Evolutionary conservation across 148 eudicot genomes (phyloP).

Genomic region (Polygonum aviculare): DNA sequence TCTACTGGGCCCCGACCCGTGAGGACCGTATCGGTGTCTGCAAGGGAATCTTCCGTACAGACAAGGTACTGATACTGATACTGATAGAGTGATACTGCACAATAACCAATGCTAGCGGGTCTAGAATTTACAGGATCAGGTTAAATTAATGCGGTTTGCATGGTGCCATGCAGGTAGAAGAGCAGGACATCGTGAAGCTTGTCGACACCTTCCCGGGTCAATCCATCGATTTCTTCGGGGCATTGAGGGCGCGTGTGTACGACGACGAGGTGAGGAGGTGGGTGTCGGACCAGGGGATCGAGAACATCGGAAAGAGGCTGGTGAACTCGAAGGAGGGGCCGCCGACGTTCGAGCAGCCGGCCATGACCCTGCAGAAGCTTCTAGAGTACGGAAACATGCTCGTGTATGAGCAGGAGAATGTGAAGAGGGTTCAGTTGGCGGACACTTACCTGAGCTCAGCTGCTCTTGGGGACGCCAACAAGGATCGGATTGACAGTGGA

Average conservation of each 20-base stretch:
- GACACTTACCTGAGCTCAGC: conserved; percentile 67
- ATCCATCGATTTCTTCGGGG: conserved; percentile 93
- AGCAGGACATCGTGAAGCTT: conserved; percentile 37
- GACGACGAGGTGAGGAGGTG: conserved; percentile 86
- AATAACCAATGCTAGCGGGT: too few species aligned
- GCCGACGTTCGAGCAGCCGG: conserved; percentile 65
- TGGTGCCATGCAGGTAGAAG: too few species aligned
- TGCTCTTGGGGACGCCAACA: conserved; percentile 90
- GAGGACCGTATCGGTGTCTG: conserved; percentile 92
- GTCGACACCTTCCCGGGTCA: conserved; percentile 95
- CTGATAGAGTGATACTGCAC: too few species aligned
- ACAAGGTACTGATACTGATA: conserved; percentile 12
- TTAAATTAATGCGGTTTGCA: too few species aligned
- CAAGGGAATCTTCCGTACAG: conserved; percentile 62
- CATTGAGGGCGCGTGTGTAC: conserved; percentile 88
- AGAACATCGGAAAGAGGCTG: conserved; percentile 58
- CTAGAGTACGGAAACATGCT: conserved; percentile 82
- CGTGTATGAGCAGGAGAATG: conserved; percentile 82
- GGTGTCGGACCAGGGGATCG: conserved; percentile 43
- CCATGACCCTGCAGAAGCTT: conserved; percentile 65
- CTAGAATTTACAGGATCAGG: too few species aligned
- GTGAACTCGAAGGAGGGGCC: conserved; percentile 89
- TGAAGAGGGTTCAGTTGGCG: conserved; percentile 92
- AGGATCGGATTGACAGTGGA: conserved; percentile 54
- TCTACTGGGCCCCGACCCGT: conserved; percentile 94